phyloP scores from a whole-genome alignment of 495 filamentous ascomycete species.

The Darksidea phi region DNA sequence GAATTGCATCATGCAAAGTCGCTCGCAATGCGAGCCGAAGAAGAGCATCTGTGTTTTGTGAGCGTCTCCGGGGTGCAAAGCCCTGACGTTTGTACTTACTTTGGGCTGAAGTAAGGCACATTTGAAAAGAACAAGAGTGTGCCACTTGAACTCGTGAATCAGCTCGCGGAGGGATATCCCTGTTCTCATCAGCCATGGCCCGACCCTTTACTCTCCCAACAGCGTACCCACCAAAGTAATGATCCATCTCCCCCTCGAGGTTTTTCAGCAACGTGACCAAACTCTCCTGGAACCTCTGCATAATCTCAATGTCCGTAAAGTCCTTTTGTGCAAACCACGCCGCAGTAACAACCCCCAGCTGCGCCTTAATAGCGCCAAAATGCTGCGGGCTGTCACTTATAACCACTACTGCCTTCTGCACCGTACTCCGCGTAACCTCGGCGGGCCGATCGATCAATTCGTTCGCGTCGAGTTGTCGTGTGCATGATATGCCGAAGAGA shows the following conservation, averaged over 20 bases:
- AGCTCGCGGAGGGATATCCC: conserved; percentile 85
- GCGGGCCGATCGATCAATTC: conserved; percentile 72
- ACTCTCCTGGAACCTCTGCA: conserved; percentile 88
- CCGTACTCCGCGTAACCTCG: conserved; percentile 91
- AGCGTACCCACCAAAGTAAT: conserved; percentile 69
- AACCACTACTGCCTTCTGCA: conserved; percentile 98
- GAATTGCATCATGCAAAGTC: conserved; percentile 97
- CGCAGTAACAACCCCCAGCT: conserved; percentile 80
- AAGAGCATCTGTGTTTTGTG: conserved; percentile 78
- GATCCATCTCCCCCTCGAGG: conserved; percentile 72
- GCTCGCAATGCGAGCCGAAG: conserved; percentile 91
- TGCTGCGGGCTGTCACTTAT: conserved; percentile 77
- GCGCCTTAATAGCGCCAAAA: conserved; percentile 63
- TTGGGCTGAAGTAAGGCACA: conserved; percentile 91
- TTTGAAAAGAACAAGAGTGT: conserved; percentile 92
- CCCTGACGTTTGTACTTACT: conserved; percentile 48
- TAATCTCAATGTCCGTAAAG: conserved; percentile 70
- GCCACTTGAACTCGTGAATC: conserved; percentile 88
- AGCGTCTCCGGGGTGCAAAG: background rate
- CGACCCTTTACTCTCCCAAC: background rate
- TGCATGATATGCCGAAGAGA: conserved; percentile 95
- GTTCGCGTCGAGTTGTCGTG: conserved; percentile 80
- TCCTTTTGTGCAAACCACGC: conserved; percentile 96
- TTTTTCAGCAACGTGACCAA: conserved; percentile 65
- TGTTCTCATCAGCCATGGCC: conserved; percentile 38